A percentile compares a stretch with the other conserved stretches of the same genome.
These are phyloP conservation scores for Luffa aegyptiaca DNA, from an alignment of 306 rosid genomes.

Conservation along the genomic window DNA sequence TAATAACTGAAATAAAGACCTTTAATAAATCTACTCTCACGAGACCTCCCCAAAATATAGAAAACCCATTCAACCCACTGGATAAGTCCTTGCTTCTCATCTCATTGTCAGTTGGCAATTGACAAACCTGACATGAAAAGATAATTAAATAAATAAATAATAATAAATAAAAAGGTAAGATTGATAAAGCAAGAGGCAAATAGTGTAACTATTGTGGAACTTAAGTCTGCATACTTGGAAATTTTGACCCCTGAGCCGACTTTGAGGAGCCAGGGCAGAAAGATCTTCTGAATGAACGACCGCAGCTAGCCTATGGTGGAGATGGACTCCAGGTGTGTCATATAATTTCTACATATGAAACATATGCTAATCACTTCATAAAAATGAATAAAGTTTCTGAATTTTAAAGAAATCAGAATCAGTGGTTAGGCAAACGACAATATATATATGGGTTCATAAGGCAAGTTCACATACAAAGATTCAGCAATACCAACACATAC, in stretches of 20 bases:
- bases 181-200: not conserved
- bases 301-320: slow-evolving; percentile 89
- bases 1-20: slow-evolving; percentile 33
- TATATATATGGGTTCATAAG: not conserved
- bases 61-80: slow-evolving; percentile 46
- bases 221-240: slow-evolving; percentile 47
- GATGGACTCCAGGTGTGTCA: slow-evolving; percentile 97
- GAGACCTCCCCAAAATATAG: slow-evolving; percentile 94
- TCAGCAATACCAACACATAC: slow-evolving; percentile 28
- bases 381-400: not conserved
- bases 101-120: slow-evolving; percentile 21
- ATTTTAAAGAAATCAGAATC: not conserved
- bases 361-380: not conserved
- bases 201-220: not conserved
- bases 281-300: slow-evolving; percentile 81
- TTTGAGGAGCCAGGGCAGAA: slow-evolving; percentile 81
- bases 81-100: slow-evolving; percentile 17
- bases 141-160: too few species aligned
- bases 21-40: slow-evolving; percentile 83
- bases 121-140: slow-evolving; percentile 28
- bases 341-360: slow-evolving; percentile 50
- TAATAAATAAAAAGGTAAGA: not conserved
- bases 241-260: slow-evolving; percentile 72
- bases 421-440: not conserved
- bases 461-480: not conserved